A percentile compares a stretch with the other conserved stretches of the same genome.
These are phyloP conservation scores for Santalum album DNA, from an alignment of 164 flowering plant genomes.

Conservation along the genomic window DNA sequence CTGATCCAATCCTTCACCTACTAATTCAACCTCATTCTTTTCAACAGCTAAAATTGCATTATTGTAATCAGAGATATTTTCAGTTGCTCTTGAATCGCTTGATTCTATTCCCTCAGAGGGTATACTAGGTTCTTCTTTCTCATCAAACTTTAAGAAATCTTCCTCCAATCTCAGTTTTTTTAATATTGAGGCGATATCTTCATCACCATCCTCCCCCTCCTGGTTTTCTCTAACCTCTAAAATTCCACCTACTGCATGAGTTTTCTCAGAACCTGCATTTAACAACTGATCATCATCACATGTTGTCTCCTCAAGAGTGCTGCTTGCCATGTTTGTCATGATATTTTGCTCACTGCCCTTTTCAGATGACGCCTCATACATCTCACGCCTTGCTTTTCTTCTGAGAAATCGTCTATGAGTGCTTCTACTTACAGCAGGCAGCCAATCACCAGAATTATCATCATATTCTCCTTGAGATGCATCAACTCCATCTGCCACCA, in stretches of 20 bases:
- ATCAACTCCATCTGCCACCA: slow-evolving; percentile 78
- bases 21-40: slow-evolving; percentile 20
- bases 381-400: slow-evolving; percentile 74
- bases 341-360: slow-evolving; percentile 23
- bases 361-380: slow-evolving; percentile 33
- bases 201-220: slow-evolving; percentile 18
- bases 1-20: slow-evolving; percentile 27
- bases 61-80: not conserved
- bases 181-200: slow-evolving; percentile 34
- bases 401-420: slow-evolving; percentile 76
- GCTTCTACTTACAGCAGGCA: slow-evolving; percentile 84
- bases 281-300: slow-evolving; percentile 13
- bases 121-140: slow-evolving; percentile 10
- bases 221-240: slow-evolving; percentile 16
- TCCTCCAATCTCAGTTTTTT: slow-evolving; percentile 51
- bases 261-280: slow-evolving; percentile 15
- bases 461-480: slow-evolving; percentile 74
- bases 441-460: slow-evolving; percentile 61
- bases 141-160: slow-evolving; percentile 17
- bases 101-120: slow-evolving; percentile 4
- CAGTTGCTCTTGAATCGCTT: slow-evolving; percentile 1
- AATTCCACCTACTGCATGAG: slow-evolving; percentile 9
- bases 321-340: slow-evolving; percentile 15
- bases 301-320: slow-evolving; percentile 15
- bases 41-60: slow-evolving; percentile 13